These are phyloP conservation scores for Odontarrhena argentea DNA, from an alignment of 345 rosid species.

Conservation along the genomic window DNA sequence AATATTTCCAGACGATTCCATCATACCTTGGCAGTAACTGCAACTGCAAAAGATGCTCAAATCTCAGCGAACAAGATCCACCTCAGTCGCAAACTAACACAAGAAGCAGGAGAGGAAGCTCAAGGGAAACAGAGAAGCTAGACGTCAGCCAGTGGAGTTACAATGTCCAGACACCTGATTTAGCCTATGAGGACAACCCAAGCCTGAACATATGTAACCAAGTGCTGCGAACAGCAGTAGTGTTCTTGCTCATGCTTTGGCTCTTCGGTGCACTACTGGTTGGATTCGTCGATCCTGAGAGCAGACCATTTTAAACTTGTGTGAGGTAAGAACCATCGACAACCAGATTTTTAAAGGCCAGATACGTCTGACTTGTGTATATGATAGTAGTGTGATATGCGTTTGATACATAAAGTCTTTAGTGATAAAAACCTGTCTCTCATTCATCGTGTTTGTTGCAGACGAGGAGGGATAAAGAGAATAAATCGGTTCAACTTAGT, in stretches of 20 bases:
- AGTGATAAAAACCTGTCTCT: slow-evolving; percentile 24
- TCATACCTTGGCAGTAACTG: slow-evolving; percentile 85
- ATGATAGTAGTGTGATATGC: slow-evolving; percentile 5
- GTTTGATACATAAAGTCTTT: slow-evolving; percentile 22
- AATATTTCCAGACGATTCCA: slow-evolving; percentile 70
- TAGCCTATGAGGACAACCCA: slow-evolving; percentile 37
- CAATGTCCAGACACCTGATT: slow-evolving; percentile 34
- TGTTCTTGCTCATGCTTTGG: slow-evolving; percentile 71
- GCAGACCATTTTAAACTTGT: slow-evolving; percentile 47
- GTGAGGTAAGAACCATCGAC: slow-evolving; percentile 24
- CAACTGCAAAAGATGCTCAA: slow-evolving; percentile 65
- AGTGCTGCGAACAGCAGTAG: slow-evolving; percentile 59
- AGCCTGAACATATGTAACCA: slow-evolving; percentile 52
- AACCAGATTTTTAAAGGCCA: neutral
- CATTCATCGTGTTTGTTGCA: slow-evolving; percentile 12
- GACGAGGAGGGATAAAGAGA: slow-evolving; percentile 7
- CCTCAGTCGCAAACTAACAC: slow-evolving; percentile 26
- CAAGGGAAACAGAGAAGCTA: slow-evolving; percentile 24
- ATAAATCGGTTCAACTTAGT: slow-evolving; percentile 13
- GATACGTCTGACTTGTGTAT: slow-evolving; percentile 10
- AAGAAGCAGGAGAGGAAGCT: slow-evolving; percentile 36
- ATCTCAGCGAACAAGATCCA: slow-evolving; percentile 22
- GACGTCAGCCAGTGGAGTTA: slow-evolving; percentile 38
- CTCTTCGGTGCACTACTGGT: slow-evolving; percentile 55
- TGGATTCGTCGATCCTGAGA: slow-evolving; percentile 62